Evolutionary conservation across 2,329 filamentous ascomycete genomes (phyloP), one percentile per base, ranked within the genome.

Genomic region (Hymenoscyphus scutula): DNA sequence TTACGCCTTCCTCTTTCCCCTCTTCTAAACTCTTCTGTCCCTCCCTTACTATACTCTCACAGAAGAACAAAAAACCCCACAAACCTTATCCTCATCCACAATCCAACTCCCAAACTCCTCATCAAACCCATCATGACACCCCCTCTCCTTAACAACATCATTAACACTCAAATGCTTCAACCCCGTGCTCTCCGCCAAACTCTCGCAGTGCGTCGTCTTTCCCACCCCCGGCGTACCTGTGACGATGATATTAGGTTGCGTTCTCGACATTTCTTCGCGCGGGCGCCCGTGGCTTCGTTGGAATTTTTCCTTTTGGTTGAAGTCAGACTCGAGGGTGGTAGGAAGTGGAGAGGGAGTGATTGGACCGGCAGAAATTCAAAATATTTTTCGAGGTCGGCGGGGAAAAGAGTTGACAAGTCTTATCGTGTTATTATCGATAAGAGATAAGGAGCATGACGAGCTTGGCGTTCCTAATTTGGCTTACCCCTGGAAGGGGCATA

Each of bases 211-310:
- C 7, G 91, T 96, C 19, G 93, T 97, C 80, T 99, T 99, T 73
- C 95, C 95, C 30, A 96, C 92, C 61, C 95, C 95, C 0, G 95
- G 95, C 23, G 95, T 99, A 67, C 95, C 95, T 48, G 95, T 98
- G 68, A 99, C 83, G 69, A 99, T 89, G 72, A 99, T 92, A 76
- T 98, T 99, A 32, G 95, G 95, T 66, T 78, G 77, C 32, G 74
- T 78, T 69, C 86, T 54, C 7, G 41, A 17, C 45, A 34, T 56
- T 45, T 13, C 38, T 11, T 8, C 41, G 13, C 23, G n/a, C n/a
- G n/a, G n/a, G 2, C 37, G 25, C 13, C 13, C 29, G 17, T 19
- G 38, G n/a, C 15, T 15, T 48, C 27, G 13, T 45, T 30, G 0
- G 15, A 1, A 41, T n/a, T 41, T n/a, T n/a, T n/a, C n/a, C n/a